Evolutionary conservation across 148 eudicot genomes (phyloP), one percentile per base, ranked within the genome.

Genomic region (Fagopyrum esculentum): DNA sequence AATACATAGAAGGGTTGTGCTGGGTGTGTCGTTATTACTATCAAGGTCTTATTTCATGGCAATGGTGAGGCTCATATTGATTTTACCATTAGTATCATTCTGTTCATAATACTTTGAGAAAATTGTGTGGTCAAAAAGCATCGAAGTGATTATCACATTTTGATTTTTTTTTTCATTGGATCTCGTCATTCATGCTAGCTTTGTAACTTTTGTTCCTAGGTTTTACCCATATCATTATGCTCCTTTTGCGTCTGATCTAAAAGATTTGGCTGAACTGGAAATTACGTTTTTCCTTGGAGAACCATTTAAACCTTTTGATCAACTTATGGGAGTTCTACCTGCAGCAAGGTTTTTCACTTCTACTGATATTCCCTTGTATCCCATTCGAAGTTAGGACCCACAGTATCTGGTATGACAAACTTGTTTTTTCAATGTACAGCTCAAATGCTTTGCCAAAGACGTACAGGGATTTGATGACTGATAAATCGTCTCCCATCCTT

Each of bases 21-120:
- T 95, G 98, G 98, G 97, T 95, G 78, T 89, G 96, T 77, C 96
- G 96, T 59, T 95, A 95, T 80, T 95, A 95, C 84, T 92, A 95
- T 81, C 97, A 95, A 81, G 98, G 97, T 78, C 97, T 95, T 79
- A 89, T 92, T 86, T 95, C 98, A 45, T 95, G 98, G 98, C 93
- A 84, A 74, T 95, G 98, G 98, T 94, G 73, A 82, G 84, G 54
- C 52, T 43, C 13, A 35, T 3, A 56, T 56, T 56, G 19, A 8
- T 49, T 8, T 49, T 49, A 8, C 15, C 12, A 1, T 49, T 69
- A 47, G 2, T n/a, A 46, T 48, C 49, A 48, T 72, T 72, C 43
- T 9, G 6, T 12, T 70, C 26, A 49, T 10, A 49, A 10, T 16
- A 13, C 40, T 51, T 51, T 51, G 16, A 13, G 15, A 51, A 2